Evolutionary conservation across 2,329 filamentous ascomycete genomes (phyloP), one percentile per base, ranked within the genome.

Genomic region (Gaeumannomyces sp.): DNA sequence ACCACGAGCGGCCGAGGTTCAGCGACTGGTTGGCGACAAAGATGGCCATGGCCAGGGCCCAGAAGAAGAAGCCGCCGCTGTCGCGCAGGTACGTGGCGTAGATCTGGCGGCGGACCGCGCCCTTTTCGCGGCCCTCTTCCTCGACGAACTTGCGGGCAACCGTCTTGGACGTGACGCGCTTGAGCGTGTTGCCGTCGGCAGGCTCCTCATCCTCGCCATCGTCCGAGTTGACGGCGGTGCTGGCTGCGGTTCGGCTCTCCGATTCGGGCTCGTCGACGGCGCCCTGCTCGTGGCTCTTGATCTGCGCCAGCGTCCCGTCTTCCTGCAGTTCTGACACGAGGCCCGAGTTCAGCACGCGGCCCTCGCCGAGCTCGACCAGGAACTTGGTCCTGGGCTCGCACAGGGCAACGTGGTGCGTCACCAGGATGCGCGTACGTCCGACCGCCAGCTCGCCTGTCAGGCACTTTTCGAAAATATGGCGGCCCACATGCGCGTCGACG

Each of bases 401-500:
- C 1, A 94, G 80, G 3, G 85, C 85, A 27, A 93, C 87, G 70
- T 94, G 90, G 71, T 95, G 91, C 0, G 91, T 95, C 31, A 93
- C 91, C 4, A 95, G 78, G 61, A 95, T 91, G 35, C 91, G 80
- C 1, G 92, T 95, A 64, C 92, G 80, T 0, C 86, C 87, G 28
- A 80, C 75, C 66, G 89, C 88, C 11, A 94, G 81, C 62, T 89
- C 84, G 6, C 91, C 91, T 2, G 84, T 88, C 3, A 94, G 79
- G 67, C 89, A 92, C 65, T 91, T 83, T 68, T 93, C 89, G 69
- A 91, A 92, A 61, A 94, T 88, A 70, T 92, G 89, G 33, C 89
- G 85, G 22, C 91, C 91, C 35, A 93, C 91, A 71, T 93, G 90
- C 3, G 90, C 89, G 74, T 96, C 92, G 11, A 95, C 86, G 13